phyloP scores from a whole-genome alignment of 345 rosid species.

The Raphanus raphanistrum region DNA sequence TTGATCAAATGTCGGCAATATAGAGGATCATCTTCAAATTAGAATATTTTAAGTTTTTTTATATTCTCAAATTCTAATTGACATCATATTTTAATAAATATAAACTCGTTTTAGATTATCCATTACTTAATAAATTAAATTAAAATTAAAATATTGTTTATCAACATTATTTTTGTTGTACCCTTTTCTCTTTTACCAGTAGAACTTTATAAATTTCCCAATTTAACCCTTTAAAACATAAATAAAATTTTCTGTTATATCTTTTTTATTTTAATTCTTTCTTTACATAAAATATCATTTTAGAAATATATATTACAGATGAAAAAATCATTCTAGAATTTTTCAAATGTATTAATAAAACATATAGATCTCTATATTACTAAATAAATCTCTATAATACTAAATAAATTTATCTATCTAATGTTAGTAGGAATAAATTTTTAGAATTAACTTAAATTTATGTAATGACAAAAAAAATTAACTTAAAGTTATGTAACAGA shows the following conservation, averaged over 20 bases:
- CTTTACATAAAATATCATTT: not conserved
- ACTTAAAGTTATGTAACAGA: not conserved
- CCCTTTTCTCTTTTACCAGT: not conserved
- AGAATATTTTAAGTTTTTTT: not conserved
- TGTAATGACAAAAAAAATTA: too few species aligned
- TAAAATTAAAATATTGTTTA: too few species aligned
- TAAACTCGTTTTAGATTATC: not conserved
- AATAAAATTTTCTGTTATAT: not conserved
- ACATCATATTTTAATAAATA: not conserved
- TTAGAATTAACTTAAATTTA: not conserved
- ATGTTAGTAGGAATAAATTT: not conserved
- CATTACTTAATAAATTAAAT: not conserved
- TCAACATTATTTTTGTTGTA: not conserved
- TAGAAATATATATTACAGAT: too few species aligned
- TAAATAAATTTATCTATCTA: not conserved
- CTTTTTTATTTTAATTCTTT: not conserved
- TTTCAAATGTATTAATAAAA: not conserved
- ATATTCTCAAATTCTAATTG: not conserved
- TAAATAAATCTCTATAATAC: too few species aligned
- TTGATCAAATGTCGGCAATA: not conserved
- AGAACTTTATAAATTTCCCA: not conserved
- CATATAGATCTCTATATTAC: not conserved
- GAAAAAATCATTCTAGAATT: not conserved
- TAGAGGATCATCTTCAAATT: not conserved
- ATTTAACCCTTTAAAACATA: not conserved